Base-by-base conservation (phyloP, 208 protist genomes). In the Tritrichomonas foetus region DNA sequence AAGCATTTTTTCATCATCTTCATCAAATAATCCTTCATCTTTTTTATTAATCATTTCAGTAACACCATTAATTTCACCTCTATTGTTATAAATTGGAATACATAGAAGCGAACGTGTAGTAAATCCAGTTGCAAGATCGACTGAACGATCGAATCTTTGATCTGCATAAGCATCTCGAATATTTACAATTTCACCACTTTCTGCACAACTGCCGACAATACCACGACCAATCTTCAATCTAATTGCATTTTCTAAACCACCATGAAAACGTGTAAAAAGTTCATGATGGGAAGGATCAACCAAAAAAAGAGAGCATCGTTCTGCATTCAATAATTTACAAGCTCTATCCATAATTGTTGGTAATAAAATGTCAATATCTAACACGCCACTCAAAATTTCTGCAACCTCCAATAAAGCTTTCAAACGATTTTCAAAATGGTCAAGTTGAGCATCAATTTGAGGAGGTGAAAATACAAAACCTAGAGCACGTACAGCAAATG, bases 161-260 rank as follows among this genome's bases (percentile, higher is more conserved):
- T 96, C 95, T 30, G 39, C 47, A 93, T 96, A 96, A 47, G 95
- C 95, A 49, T 96, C 95, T 36, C 47, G 47, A 53, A 96, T 95
- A 64, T 93, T 95, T 47, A 96, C 41, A 39, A 57, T 93, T 50
- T 96, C 94, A 27, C 95, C 95, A n/a, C 55, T 93, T 50, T 72
- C 27, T n/a, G 92, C 94, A n/a, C 94, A 93, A 20, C 53, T 61
- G 30, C 94, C 94, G 0, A 94, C 94, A 47, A 95, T 95, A 64
- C 94, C 94, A 47, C 82, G 2, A 27, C 61, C 94, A 39, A 94
- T 94, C 22, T 84, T 84, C 3, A 94, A 64, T 3, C 72, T 0
- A 55, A 94, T 94, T 49, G 84, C 93, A 50, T 82, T 72, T 2
- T 22, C 30, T 13, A 93, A 33, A 30, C 66, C 89, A 49, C 64